A percentile compares a stretch with the other conserved stretches of the same genome.
Conservation (phyloP, 352 stramenopile species). For the Phytophthora niederhauseri region DNA sequence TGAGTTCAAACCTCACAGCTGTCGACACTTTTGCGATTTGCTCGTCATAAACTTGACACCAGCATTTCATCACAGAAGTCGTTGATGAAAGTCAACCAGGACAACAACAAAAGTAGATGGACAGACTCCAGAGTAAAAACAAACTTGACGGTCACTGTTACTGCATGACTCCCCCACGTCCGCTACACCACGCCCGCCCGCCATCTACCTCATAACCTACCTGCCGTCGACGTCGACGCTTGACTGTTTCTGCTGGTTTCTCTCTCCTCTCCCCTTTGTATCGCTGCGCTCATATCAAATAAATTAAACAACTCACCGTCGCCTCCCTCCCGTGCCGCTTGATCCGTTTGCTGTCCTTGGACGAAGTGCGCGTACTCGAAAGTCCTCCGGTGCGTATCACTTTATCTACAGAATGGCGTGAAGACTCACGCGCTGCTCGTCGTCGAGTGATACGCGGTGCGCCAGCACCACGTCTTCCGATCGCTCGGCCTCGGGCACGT, state of each 20-base stretch:
- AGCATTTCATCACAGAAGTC: background rate
- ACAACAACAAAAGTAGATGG: too few species aligned
- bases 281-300: conserved; percentile 43
- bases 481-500: conserved; percentile 40
- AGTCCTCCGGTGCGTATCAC: conserved; percentile 7
- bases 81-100: background rate
- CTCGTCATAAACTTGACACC: background rate
- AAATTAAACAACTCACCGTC: conserved; percentile 43
- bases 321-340: conserved; percentile 7
- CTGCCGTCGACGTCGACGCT: conserved; percentile 16
- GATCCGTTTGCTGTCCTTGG: conserved; percentile 1
- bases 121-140: background rate
- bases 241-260: conserved; percentile 25
- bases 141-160: conserved; percentile 5
- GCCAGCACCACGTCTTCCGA: conserved; percentile 63
- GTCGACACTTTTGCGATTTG: conserved; percentile 24
- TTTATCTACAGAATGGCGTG: conserved; percentile 63
- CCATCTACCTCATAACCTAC: conserved; percentile 26
- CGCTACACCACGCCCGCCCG: background rate
- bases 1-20: conserved; percentile 47
- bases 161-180: conserved; percentile 12
- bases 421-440: conserved; percentile 66
- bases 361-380: conserved; percentile 7
- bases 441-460: conserved; percentile 63
- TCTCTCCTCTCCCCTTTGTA: conserved; percentile 5